phyloP scores from a whole-genome alignment of 2,329 filamentous ascomycete species.

The Pestalotiopsis sp. region DNA sequence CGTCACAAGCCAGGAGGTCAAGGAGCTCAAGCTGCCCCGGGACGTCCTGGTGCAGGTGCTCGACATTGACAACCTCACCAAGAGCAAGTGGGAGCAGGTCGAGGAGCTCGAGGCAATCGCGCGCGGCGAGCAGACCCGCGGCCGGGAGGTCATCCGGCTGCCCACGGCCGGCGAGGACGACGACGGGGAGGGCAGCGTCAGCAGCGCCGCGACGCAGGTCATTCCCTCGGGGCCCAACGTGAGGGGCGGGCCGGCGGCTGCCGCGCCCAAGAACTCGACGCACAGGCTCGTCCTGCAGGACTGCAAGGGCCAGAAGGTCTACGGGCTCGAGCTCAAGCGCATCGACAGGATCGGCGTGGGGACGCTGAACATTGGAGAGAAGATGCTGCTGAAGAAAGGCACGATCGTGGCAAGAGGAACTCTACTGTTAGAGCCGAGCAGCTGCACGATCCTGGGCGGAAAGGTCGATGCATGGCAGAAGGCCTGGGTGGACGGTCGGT shows the following conservation, averaged over 20 bases:
- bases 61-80: slow-evolving; percentile 81
- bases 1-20: slow-evolving; percentile 53
- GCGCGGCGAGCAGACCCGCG: slow-evolving; percentile 73
- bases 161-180: slow-evolving; percentile 44
- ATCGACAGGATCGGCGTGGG: slow-evolving; percentile 68
- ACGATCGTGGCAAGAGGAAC: slow-evolving; percentile 73
- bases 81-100: slow-evolving; percentile 83
- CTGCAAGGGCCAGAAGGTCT: slow-evolving; percentile 67
- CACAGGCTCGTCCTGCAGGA: slow-evolving; percentile 87
- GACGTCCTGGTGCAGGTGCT: slow-evolving; percentile 80
- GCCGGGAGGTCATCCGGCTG: slow-evolving; percentile 81
- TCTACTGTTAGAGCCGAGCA: slow-evolving; percentile 73
- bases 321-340: slow-evolving; percentile 71
- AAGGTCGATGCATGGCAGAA: slow-evolving; percentile 83
- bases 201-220: slow-evolving; percentile 26
- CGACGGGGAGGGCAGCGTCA: slow-evolving; percentile 49
- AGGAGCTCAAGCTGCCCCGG: slow-evolving; percentile 58
- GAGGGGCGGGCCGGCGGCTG: slow-evolving; percentile 15
- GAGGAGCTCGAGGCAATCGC: slow-evolving; percentile 77
- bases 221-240: slow-evolving; percentile 12
- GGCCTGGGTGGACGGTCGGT: slow-evolving; percentile 72
- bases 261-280: slow-evolving; percentile 54
- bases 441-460: slow-evolving; percentile 77
- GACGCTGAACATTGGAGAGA: slow-evolving; percentile 75
- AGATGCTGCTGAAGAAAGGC: slow-evolving; percentile 71